Percentiles rank a stretch among this genome's conserved stretches.
phyloP scores from a whole-genome alignment of 1,284 basidiomycete species.

The Calocybe gambosa region DNA sequence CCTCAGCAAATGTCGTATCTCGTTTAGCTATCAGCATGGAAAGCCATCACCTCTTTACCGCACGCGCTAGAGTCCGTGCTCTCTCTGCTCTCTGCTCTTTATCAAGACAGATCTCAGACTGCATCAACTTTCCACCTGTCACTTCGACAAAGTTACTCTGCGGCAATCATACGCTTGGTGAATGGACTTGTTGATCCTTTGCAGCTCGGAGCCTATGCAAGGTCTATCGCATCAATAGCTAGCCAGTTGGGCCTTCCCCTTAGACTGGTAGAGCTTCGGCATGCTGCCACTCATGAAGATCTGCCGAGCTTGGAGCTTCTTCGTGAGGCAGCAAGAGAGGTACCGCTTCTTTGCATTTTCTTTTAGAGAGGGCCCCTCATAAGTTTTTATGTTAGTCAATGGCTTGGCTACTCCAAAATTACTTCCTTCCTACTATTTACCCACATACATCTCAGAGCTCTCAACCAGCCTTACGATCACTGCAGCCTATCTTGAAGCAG shows the following conservation, averaged over 20 bases:
- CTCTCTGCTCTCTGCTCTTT: slow-evolving; percentile 57
- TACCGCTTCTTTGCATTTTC: slow-evolving; percentile 23
- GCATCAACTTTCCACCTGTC: slow-evolving; percentile 32
- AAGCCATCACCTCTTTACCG: slow-evolving; percentile 59
- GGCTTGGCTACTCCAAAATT: slow-evolving; percentile 75
- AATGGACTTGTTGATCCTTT: slow-evolving; percentile 94
- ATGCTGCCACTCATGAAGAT: slow-evolving; percentile 95
- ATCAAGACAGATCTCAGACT: slow-evolving; percentile 38
- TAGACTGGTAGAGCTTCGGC: slow-evolving; percentile 91
- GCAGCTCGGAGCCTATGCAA: slow-evolving; percentile 82
- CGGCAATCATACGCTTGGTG: slow-evolving; percentile 83
- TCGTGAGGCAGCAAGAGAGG: slow-evolving; percentile 70
- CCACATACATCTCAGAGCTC: slow-evolving; percentile 35
- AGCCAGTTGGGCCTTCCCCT: slow-evolving; percentile 79
- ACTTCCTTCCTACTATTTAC: slow-evolving; percentile 72
- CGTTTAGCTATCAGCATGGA: slow-evolving; percentile 71
- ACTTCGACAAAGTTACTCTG: slow-evolving; percentile 64
- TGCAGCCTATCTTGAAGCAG: slow-evolving; percentile 54
- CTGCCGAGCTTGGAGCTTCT: slow-evolving; percentile 82
- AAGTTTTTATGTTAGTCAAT: slow-evolving; percentile 49
- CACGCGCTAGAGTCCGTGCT: slow-evolving; percentile 72
- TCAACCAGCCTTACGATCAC: slow-evolving; percentile 36
- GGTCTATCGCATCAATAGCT: slow-evolving; percentile 88
- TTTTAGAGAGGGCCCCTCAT: background rate
- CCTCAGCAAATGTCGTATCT: slow-evolving; percentile 7